Conservation (phyloP, 179 eudicot genomes). For the Silene coronaria region DNA sequence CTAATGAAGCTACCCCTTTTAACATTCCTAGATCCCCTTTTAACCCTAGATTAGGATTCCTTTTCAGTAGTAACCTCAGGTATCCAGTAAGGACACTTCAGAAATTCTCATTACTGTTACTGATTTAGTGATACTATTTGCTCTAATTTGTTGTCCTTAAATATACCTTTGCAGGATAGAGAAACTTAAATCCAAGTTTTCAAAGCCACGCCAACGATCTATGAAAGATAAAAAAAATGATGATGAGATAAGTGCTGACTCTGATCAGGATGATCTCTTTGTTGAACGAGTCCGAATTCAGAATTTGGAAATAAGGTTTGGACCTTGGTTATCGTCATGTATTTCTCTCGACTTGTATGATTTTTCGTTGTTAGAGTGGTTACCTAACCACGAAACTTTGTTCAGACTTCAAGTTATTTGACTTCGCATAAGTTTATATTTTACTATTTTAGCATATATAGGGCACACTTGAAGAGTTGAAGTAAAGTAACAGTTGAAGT, state of each 20-base stretch:
- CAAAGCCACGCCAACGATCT: not conserved
- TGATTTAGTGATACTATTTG: not conserved
- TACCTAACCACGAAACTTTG: not conserved
- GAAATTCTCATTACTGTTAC: not conserved
- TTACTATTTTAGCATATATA: not conserved
- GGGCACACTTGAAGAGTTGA: not conserved
- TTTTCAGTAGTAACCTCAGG: not conserved
- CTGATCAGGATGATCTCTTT: not conserved
- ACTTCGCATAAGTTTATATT: not conserved
- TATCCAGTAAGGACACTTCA: not conserved
- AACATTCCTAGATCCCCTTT: too few species aligned
- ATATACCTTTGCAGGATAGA: not conserved
- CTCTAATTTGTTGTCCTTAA: not conserved
- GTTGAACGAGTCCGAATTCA: slow-evolving; percentile 1
- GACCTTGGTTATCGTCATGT: not conserved
- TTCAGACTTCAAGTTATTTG: not conserved
- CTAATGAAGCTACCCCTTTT: too few species aligned
- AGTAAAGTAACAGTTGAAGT: not conserved
- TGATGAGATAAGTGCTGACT: not conserved
- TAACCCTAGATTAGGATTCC: not conserved
- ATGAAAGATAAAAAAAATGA: not conserved
- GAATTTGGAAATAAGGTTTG: not conserved
- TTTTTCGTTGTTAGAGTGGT: not conserved
- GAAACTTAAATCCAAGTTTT: not conserved
- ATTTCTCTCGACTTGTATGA: not conserved